These are phyloP conservation scores for Sporothrix pseudoabietina DNA, from an alignment of 2,329 filamentous ascomycete genomes.

Conservation along the genomic window DNA sequence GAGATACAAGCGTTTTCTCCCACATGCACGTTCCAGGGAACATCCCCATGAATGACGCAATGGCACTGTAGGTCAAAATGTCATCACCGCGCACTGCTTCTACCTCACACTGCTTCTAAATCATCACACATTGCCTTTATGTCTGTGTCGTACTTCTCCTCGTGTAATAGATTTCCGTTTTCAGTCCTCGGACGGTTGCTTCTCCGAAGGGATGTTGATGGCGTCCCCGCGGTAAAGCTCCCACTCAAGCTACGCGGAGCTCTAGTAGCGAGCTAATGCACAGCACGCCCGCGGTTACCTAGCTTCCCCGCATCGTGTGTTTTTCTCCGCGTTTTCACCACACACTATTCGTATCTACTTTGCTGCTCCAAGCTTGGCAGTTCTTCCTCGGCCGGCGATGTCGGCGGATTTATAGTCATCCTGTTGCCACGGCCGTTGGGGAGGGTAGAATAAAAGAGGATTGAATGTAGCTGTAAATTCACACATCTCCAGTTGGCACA, in stretches of 20 bases:
- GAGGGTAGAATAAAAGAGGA: neutral
- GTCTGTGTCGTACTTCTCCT: too few species aligned
- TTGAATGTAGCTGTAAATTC: neutral
- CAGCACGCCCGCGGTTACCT: neutral
- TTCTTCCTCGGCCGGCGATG: constrained; percentile 7
- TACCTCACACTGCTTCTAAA: too few species aligned
- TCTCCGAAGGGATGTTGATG: neutral
- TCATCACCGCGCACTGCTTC: too few species aligned
- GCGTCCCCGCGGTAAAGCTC: neutral
- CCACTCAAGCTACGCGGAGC: neutral
- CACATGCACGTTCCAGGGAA: too few species aligned
- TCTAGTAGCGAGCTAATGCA: neutral
- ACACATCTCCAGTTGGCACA: neutral
- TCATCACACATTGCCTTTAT: too few species aligned
- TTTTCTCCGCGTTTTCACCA: neutral
- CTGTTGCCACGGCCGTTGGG: neutral
- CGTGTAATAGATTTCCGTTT: neutral
- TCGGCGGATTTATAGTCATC: neutral
- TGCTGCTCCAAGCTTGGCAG: neutral
- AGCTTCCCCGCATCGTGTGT: constrained; percentile 7
- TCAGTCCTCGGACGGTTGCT: neutral
- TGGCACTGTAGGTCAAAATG: too few species aligned
- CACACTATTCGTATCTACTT: neutral
- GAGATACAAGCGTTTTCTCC: too few species aligned
- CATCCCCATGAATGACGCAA: too few species aligned